Conservation (phyloP, 164 flowering plant genomes). For the Stephania japonica region DNA sequence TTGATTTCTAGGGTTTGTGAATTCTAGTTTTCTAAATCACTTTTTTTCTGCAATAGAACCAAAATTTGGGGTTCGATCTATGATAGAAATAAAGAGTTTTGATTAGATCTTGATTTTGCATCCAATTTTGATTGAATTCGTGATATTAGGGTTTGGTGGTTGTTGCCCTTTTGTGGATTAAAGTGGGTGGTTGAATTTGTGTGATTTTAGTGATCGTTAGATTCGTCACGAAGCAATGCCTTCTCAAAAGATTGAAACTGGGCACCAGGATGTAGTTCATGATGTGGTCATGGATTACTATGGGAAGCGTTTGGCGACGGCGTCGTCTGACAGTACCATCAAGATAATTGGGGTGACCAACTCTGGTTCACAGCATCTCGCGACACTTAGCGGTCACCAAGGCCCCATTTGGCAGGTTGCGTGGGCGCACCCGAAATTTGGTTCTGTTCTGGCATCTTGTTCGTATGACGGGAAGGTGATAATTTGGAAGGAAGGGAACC, state of each 20-base stretch:
- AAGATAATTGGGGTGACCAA: conserved; percentile 31
- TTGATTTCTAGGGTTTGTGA: too few species aligned
- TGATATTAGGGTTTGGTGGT: too few species aligned
- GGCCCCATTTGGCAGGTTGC: conserved; percentile 50
- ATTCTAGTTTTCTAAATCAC: too few species aligned
- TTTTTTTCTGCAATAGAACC: too few species aligned
- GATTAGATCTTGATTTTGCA: too few species aligned
- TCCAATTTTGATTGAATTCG: too few species aligned
- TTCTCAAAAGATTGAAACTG: conserved; percentile 36
- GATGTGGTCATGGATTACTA: conserved; percentile 44
- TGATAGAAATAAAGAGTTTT: too few species aligned
- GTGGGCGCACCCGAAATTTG: conserved; percentile 46
- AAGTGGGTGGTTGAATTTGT: neutral
- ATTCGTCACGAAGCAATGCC: conserved; percentile 26
- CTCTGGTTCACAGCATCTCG: conserved; percentile 28
- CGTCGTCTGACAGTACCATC: conserved; percentile 36
- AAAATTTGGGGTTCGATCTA: too few species aligned
- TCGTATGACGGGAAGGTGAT: conserved; percentile 42
- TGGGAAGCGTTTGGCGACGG: conserved; percentile 37
- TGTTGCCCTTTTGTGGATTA: too few species aligned
- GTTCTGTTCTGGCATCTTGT: conserved; percentile 36
- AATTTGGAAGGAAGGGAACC: conserved; percentile 40
- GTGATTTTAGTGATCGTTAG: neutral
- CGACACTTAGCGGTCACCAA: conserved; percentile 35
- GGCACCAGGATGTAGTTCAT: conserved; percentile 36